A percentile compares a stretch with the other conserved stretches of the same genome.
These are phyloP conservation scores for Phytophthora sp. DNA, from an alignment of 352 stramenopile species.

Conservation along the genomic window DNA sequence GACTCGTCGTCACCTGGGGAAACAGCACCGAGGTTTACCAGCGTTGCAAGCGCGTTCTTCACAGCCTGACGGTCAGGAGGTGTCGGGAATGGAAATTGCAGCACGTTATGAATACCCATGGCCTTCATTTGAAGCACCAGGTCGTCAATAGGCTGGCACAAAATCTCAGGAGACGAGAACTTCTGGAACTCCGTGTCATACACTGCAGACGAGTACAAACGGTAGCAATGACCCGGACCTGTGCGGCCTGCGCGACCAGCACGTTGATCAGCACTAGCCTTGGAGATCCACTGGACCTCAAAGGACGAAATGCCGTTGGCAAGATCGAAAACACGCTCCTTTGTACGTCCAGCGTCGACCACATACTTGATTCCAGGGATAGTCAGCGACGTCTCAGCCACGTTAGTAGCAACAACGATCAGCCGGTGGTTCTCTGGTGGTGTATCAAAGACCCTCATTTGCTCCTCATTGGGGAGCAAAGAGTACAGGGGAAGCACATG, in stretches of 20 bases:
- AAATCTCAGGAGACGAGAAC: constrained; percentile 91
- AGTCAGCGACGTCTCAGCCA: constrained; percentile 97
- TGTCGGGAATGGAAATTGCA: constrained; percentile 97
- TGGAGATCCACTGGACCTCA: constrained; percentile 92
- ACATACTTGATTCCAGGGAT: constrained; percentile 97
- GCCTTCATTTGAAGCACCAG: constrained; percentile 97
- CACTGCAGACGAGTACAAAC: constrained; percentile 96
- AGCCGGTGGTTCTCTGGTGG: constrained; percentile 91
- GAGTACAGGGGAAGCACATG: constrained; percentile 97
- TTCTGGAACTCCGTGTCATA: constrained; percentile 95
- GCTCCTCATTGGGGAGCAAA: constrained; percentile 95
- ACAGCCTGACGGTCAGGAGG: constrained; percentile 90
- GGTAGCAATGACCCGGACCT: constrained; percentile 98
- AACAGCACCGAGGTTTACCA: constrained; percentile 83
- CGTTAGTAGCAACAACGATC: constrained; percentile 98
- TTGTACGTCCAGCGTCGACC: constrained; percentile 96
- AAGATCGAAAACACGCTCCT: constrained; percentile 96
- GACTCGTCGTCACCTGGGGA: constrained; percentile 55
- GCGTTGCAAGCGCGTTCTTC: constrained; percentile 81
- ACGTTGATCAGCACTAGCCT: constrained; percentile 87
- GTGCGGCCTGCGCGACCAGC: constrained; percentile 96
- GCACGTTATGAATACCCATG: constrained; percentile 97
- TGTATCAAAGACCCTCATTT: constrained; percentile 91
- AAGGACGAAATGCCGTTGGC: constrained; percentile 93
- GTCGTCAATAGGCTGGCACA: constrained; percentile 94